Conservation (phyloP, 768 basidiomycete species). For the Mycena alexandri region DNA sequence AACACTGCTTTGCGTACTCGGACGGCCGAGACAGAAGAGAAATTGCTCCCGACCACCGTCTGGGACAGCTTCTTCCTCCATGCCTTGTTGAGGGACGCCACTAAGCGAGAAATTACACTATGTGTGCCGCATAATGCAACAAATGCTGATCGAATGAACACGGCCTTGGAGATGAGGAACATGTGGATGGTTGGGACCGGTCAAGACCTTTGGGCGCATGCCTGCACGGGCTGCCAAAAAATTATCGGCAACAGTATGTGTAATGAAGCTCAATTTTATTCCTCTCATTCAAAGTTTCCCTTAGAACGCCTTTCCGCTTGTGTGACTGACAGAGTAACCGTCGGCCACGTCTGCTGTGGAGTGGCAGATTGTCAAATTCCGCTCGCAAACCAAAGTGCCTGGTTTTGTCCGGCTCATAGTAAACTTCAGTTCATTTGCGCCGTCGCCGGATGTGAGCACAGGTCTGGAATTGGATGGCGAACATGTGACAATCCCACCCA, state of each 20-base stretch:
- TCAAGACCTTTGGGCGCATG: constrained; percentile 17
- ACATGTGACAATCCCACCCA: constrained; percentile 2
- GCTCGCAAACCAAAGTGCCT: constrained; percentile 13
- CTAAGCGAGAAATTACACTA: neutral
- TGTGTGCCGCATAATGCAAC: constrained; percentile 2
- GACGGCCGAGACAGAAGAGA: neutral
- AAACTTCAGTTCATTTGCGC: constrained; percentile 6
- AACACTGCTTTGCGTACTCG: constrained; percentile 9
- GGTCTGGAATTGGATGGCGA: constrained; percentile 2
- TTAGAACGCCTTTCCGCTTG: constrained; percentile 24
- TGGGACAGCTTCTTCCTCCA: constrained; percentile 12
- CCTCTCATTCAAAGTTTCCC: neutral
- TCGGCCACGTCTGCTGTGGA: constrained; percentile 43
- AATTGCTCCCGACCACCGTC: neutral
- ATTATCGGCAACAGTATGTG: neutral
- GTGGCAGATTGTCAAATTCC: constrained; percentile 39
- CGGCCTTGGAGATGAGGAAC: neutral
- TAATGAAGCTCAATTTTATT: neutral
- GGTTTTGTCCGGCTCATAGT: constrained; percentile 35
- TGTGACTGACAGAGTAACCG: constrained; percentile 43
- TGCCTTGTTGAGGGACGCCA: neutral
- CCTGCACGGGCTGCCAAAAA: constrained; percentile 8
- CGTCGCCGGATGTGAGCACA: neutral
- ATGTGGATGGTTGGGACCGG: neutral
- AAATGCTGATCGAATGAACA: neutral